These are phyloP conservation scores for Decorospora gaudefroyi DNA, from an alignment of 2,329 filamentous ascomycete genomes.

Conservation along the genomic window DNA sequence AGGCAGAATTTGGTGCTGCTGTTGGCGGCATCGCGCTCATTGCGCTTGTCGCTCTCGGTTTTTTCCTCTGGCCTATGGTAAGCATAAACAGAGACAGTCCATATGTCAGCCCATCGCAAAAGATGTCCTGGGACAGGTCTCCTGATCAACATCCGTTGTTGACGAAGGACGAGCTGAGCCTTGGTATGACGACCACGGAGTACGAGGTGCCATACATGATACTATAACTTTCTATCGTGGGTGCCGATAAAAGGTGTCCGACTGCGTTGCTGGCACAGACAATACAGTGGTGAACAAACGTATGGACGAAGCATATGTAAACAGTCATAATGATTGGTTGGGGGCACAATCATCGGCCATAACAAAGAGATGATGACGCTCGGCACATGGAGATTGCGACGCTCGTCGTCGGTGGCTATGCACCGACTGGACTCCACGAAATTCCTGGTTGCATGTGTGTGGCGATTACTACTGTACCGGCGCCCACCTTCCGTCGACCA, in stretches of 20 bases:
- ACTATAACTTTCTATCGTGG: slow-evolving; percentile 14
- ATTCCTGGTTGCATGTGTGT: not conserved
- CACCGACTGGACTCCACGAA: not conserved
- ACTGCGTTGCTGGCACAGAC: slow-evolving; percentile 12
- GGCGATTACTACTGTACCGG: slow-evolving; percentile 4
- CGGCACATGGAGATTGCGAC: not conserved
- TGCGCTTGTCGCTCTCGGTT: slow-evolving; percentile 71
- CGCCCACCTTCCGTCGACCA: not conserved
- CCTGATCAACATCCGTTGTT: not conserved
- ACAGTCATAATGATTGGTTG: too few relatives aligned
- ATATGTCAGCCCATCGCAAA: not conserved
- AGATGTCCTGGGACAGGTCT: too few relatives aligned
- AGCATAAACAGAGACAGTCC: slow-evolving; percentile 18
- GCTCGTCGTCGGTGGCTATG: not conserved
- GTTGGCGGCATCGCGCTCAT: slow-evolving; percentile 25
- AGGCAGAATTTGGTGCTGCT: slow-evolving; percentile 28
- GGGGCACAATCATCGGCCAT: too few relatives aligned
- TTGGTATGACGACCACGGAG: slow-evolving; percentile 17
- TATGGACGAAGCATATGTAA: not conserved
- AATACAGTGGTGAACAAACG: not conserved
- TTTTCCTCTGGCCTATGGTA: slow-evolving; percentile 27
- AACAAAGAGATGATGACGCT: too few relatives aligned
- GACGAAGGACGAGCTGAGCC: slow-evolving; percentile 19
- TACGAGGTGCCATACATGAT: slow-evolving; percentile 23
- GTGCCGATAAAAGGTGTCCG: slow-evolving; percentile 11